phyloP scores from a whole-genome alignment of 148 eudicot species.

The Arbutus unedo region DNA sequence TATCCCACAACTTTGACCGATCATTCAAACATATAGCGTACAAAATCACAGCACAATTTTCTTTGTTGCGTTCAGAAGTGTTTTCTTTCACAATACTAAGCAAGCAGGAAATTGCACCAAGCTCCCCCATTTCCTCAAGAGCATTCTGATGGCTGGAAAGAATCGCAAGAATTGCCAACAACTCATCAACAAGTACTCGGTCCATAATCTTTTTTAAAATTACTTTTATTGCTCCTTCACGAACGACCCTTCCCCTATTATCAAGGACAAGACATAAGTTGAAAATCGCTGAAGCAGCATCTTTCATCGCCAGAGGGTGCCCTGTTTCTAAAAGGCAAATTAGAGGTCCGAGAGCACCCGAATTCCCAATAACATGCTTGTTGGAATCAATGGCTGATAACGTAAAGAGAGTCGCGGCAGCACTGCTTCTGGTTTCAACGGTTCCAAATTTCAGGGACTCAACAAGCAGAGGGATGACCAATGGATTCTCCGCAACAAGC shows the following conservation, averaged over 20 bases:
- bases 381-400: constrained; percentile 51
- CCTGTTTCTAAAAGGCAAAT: constrained; percentile 47
- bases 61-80: constrained; percentile 19
- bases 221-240: constrained; percentile 42
- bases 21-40: constrained; percentile 18
- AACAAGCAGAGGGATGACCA: constrained; percentile 37
- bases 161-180: constrained; percentile 28
- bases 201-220: constrained; percentile 39
- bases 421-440: constrained; percentile 39
- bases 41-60: constrained; percentile 25
- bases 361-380: constrained; percentile 33
- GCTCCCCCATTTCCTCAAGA: constrained; percentile 30
- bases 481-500: constrained; percentile 31
- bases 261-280: constrained; percentile 40
- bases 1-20: constrained; percentile 15
- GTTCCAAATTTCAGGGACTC: constrained; percentile 40
- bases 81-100: constrained; percentile 20
- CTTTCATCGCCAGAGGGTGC: constrained; percentile 42
- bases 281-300: constrained; percentile 45
- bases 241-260: constrained; percentile 38
- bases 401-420: constrained; percentile 47
- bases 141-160: constrained; percentile 20
- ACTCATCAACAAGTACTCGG: constrained; percentile 20
- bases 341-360: constrained; percentile 43
- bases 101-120: constrained; percentile 18